Base-by-base conservation (phyloP, 2,329 filamentous ascomycete species). In the Sarocladiaceae sp. region DNA sequence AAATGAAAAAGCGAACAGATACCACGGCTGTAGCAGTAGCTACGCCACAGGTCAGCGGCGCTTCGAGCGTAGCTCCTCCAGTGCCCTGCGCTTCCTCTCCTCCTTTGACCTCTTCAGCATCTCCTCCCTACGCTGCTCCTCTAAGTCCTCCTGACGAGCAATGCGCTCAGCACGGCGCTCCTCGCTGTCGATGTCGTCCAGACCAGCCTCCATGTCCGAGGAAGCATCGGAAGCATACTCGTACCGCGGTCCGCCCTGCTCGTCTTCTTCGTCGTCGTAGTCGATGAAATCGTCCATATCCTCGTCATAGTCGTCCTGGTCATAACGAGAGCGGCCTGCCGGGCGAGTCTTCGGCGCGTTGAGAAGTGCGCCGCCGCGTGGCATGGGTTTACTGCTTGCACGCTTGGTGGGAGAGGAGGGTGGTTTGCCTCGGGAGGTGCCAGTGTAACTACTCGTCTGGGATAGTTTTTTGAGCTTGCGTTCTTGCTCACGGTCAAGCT, bases 201-300 rank as follows among this genome's bases (percentile, higher is more conserved):
- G 60, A 26, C 83, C 84, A 2, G 83, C 86, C 60, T 89, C 85
- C 83, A 89, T 89, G 54, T 88, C 85, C 5, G 83, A 87, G 4
- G 82, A 85, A 5, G 60, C 78, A 45, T 84, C 83, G 1, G 79
- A 82, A 3, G 69, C 74, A 50, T 85, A 83, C 39, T 69, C 71
- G 48, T 76, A 73, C 5, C 65, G 63, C 24, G 62, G 66, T 6
- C 65, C 61, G 11, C 51, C 60, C 3, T 51, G 54, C 2, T 59
- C 62, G 1, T 73, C 69, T 4, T 76, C 74, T 0, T 79, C 76
- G 11, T 79, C 76, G 33, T 80, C 75, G 47, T 79, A 78, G 33
- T 78, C 76, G 57, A 80, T 77, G 50, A 80, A 80, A 48, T 80
- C 76, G 49, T 80, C 77, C 57, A 80, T 47, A 3, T 79, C 75